Evolutionary conservation across 2,329 filamentous ascomycete species (phyloP), one percentile per base, ranked within the genome.

Genomic region (Atkinsonella texensis): DNA sequence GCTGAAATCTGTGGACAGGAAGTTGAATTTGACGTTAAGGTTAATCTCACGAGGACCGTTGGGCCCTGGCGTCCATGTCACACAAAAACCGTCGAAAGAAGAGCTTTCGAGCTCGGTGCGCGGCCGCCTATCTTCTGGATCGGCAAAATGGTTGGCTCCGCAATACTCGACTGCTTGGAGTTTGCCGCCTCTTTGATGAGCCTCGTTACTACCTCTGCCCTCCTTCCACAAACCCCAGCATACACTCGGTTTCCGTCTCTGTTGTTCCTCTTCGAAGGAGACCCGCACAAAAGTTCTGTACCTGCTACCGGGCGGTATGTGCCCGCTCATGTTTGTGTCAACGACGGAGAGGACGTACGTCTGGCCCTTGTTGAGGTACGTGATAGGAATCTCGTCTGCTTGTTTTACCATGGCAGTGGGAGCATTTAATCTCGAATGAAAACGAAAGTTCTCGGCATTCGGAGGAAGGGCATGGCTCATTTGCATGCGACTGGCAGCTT

Each of bases 281-380:
- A 98, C 84, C n/a, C 93, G 85, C 46, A 98, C 80, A 64, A 85
- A 95, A 0, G 91, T 97, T 51, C 93, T 81, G 64, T 96, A 96
- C 57, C 79, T 85, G 13, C 84, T 74, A 9, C 81, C 83, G 4
- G 77, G 77, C 0, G 72, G 66, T 35, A 78, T 70, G 2, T 80
- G 75, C 4, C 83, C 69, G 1, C 76, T 73, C 1, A 85, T 79
- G 6, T 75, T 74, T 0, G 86, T 93, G 63, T 98, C 93, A 46
- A 86, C 74, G 31, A 98, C 79, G 2, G 87, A 86, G 17, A 98
- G 74, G 0, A 87, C 87, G 65, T 98, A 98, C 15, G 89, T 88
- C 65, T 97, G 91, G 23, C 91, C 90, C 68, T 97, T 97, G 72
- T 98, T 98, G 17, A 98, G 78, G 64, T 98, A 98, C 0, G 91